Evolutionary conservation across 2,329 filamentous ascomycete genomes (phyloP).

Genomic region (Paraconiothyrium brasiliense): DNA sequence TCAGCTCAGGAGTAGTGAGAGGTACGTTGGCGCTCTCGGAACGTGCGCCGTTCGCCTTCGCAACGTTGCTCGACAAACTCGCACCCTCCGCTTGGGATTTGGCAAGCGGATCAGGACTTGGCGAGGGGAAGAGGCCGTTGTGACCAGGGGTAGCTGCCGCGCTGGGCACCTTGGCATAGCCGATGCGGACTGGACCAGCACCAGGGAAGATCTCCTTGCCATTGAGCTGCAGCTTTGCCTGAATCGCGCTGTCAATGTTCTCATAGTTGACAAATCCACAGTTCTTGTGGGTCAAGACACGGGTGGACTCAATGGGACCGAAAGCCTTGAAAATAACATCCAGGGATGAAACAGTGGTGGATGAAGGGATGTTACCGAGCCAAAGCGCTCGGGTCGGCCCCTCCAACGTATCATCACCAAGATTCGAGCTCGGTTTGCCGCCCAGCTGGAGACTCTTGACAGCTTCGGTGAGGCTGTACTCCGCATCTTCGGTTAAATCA

Average conservation of each 20-base stretch:
- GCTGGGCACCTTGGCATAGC: constrained; percentile 95
- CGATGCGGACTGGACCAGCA: constrained; percentile 92
- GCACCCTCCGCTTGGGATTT: constrained; percentile 58
- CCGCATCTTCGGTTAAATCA: constrained; percentile 79
- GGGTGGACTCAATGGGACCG: constrained; percentile 87
- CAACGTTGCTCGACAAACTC: constrained; percentile 47
- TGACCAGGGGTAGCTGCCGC: constrained; percentile 87
- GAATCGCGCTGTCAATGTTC: constrained; percentile 85
- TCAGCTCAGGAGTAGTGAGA: constrained; percentile 75
- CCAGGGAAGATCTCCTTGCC: constrained; percentile 99
- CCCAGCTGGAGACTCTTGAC: constrained; percentile 81
- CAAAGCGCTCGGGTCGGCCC: constrained; percentile 92
- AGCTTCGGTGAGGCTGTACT: constrained; percentile 82
- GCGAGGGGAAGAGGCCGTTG: constrained; percentile 86
- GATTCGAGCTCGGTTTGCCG: constrained; percentile 71
- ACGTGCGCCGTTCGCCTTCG: constrained; percentile 45
- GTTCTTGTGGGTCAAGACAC: constrained; percentile 97
- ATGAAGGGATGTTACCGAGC: constrained; percentile 97
- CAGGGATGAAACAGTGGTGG: constrained; percentile 93
- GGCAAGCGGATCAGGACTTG: constrained; percentile 85
- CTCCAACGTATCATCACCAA: constrained; percentile 82
- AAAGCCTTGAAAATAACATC: constrained; percentile 96
- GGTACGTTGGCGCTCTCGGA: constrained; percentile 61
- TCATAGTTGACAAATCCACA: constrained; percentile 99
- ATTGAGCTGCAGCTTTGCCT: constrained; percentile 87